These are phyloP conservation scores for Wakefieldia striispora DNA, from an alignment of 768 basidiomycete genomes.

Conservation along the genomic window DNA sequence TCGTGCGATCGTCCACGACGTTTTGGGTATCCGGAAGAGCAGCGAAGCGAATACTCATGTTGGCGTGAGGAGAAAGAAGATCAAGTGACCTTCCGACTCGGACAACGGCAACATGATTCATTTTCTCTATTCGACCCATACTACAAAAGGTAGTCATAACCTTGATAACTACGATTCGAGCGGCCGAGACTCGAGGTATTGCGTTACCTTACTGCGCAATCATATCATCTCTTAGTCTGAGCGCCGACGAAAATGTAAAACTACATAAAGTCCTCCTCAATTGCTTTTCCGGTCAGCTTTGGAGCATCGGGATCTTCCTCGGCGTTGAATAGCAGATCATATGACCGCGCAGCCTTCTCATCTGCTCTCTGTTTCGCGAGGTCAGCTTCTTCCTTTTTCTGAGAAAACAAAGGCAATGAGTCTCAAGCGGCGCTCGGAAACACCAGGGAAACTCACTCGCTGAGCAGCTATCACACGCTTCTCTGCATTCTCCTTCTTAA, in stretches of 20 bases:
- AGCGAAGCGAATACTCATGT: conserved; percentile 33
- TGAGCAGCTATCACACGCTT: conserved; percentile 63
- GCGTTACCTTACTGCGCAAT: too few species aligned
- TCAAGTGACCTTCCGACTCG: background rate
- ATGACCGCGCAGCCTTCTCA: conserved; percentile 85
- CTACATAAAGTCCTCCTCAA: conserved; percentile 92
- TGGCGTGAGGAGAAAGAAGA: background rate
- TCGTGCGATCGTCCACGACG: conserved; percentile 9
- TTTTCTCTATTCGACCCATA: too few species aligned
- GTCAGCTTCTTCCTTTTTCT: conserved; percentile 82
- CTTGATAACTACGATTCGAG: too few species aligned
- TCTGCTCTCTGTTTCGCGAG: conserved; percentile 75
- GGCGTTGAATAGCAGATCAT: conserved; percentile 74
- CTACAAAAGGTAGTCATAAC: too few species aligned
- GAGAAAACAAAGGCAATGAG: background rate
- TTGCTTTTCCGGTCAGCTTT: conserved; percentile 63
- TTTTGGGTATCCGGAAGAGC: conserved; percentile 1
- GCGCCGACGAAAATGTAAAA: background rate
- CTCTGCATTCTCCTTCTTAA: conserved; percentile 70
- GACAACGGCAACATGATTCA: too few species aligned
- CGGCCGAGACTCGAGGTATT: too few species aligned
- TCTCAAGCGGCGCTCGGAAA: background rate
- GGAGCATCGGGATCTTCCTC: conserved; percentile 53
- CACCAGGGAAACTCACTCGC: conserved; percentile 45
- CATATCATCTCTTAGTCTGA: too few species aligned